Conservation (phyloP, 768 basidiomycete genomes). For the Russula dissimulans region DNA sequence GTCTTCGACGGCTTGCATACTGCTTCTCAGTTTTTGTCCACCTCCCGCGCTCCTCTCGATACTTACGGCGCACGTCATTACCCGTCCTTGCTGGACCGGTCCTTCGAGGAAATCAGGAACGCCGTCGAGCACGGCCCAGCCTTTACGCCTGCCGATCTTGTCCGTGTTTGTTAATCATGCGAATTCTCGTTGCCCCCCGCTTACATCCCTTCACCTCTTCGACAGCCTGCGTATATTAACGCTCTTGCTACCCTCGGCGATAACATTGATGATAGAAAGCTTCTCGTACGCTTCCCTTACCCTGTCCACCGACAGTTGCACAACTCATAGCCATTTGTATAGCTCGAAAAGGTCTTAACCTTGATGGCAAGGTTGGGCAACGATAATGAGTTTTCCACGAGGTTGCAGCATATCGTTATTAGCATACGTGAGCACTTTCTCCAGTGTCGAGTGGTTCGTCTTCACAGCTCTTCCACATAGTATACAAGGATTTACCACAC, state of each 20-base stretch:
- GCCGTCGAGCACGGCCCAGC: slow-evolving; percentile 1
- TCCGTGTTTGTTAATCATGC: not conserved
- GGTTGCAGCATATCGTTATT: slow-evolving; percentile 14
- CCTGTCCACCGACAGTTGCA: not conserved
- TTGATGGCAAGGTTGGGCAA: slow-evolving; percentile 13
- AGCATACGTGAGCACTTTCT: slow-evolving; percentile 8
- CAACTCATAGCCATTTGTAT: not conserved
- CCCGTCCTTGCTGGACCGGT: not conserved
- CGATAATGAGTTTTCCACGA: not conserved
- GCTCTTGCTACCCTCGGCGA: slow-evolving; percentile 4
- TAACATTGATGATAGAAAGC: slow-evolving; percentile 15
- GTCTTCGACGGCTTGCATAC: not conserved
- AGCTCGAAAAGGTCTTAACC: slow-evolving; percentile 19
- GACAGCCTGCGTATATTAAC: slow-evolving; percentile 13
- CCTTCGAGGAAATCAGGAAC: slow-evolving; percentile 4
- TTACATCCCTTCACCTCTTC: not conserved
- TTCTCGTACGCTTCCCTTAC: slow-evolving; percentile 5
- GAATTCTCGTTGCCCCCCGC: not conserved
- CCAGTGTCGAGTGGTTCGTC: not conserved
- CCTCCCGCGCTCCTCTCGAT: slow-evolving; percentile 8
- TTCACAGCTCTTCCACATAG: not conserved
- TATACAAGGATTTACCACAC: slow-evolving; percentile 20
- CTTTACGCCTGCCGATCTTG: slow-evolving; percentile 11
- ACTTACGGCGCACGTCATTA: not conserved
- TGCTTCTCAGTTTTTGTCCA: not conserved